These are phyloP conservation scores for Tephrocybe sp. DNA, from an alignment of 768 basidiomycete species.

Conservation along the genomic window DNA sequence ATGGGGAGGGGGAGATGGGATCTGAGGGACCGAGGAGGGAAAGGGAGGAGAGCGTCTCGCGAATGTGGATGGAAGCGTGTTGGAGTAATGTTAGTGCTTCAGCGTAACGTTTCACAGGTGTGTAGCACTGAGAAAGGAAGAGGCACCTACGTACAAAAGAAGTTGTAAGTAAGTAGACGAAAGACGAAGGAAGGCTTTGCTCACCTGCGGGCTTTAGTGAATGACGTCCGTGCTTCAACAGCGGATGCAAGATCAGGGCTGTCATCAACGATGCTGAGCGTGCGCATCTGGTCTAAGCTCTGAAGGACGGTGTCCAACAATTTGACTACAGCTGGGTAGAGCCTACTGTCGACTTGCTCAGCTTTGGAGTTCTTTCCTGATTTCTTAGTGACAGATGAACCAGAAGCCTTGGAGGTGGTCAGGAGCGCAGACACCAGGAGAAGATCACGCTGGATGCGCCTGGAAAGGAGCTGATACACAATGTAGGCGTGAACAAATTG, in stretches of 20 bases:
- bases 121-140: constrained; percentile 77
- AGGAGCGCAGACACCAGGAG: constrained; percentile 72
- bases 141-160: constrained; percentile 65
- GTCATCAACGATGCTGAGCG: constrained; percentile 83
- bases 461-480: constrained; percentile 82
- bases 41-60: constrained; percentile 62
- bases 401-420: constrained; percentile 31
- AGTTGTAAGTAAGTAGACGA: not conserved
- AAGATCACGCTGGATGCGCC: constrained; percentile 87
- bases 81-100: constrained; percentile 73
- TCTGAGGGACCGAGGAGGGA: constrained; percentile 31
- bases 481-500: constrained; percentile 87
- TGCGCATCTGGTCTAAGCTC: constrained; percentile 81
- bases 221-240: constrained; percentile 74
- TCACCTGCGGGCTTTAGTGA: constrained; percentile 74
- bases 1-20: constrained; percentile 44
- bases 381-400: constrained; percentile 20
- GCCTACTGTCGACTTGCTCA: constrained; percentile 62
- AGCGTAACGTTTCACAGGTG: constrained; percentile 65
- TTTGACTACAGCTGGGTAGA: constrained; percentile 89
- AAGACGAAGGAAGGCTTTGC: constrained; percentile 1
- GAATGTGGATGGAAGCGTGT: constrained; percentile 70
- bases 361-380: constrained; percentile 28
- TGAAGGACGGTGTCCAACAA: constrained; percentile 84
- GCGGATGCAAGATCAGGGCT: constrained; percentile 79